Conservation (phyloP, 2,329 filamentous ascomycete genomes). For the Pseudocercospora cruenta region DNA sequence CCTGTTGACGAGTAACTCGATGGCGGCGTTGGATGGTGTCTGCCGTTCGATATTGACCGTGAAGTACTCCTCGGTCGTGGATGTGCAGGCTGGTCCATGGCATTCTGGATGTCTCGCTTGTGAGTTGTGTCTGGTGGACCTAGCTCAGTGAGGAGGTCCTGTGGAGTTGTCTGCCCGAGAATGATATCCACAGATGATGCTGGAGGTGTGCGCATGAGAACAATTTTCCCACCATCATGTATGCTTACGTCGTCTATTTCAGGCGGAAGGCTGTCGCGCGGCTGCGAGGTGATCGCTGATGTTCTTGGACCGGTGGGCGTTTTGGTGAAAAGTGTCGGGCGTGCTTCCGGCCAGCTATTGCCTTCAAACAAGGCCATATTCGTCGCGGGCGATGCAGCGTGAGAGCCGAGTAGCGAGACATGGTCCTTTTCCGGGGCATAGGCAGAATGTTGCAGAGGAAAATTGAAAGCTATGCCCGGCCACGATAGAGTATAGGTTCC, state of each 20-base stretch:
- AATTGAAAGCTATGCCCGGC: conserved; percentile 90
- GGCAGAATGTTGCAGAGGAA: conserved; percentile 72
- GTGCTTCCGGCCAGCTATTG: conserved; percentile 84
- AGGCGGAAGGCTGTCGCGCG: conserved; percentile 79
- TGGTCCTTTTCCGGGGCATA: conserved; percentile 81
- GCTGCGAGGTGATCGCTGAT: conserved; percentile 68
- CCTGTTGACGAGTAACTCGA: conserved; percentile 45
- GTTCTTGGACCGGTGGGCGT: conserved; percentile 74
- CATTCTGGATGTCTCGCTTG: conserved; percentile 34
- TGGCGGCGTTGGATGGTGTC: conserved; percentile 35
- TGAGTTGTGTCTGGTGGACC: conserved; percentile 95
- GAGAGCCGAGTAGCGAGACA: conserved; percentile 80
- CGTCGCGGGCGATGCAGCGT: conserved; percentile 73
- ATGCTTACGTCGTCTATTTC: conserved; percentile 82
- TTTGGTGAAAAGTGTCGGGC: conserved; percentile 75
- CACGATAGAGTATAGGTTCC: conserved; percentile 92
- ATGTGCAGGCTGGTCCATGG: conserved; percentile 26
- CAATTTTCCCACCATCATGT: conserved; percentile 75
- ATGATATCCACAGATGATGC: conserved; percentile 69
- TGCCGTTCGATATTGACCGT: conserved; percentile 30
- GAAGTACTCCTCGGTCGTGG: conserved; percentile 32
- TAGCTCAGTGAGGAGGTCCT: conserved; percentile 87
- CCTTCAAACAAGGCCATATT: conserved; percentile 92
- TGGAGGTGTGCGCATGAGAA: conserved; percentile 74
- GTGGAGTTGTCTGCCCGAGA: conserved; percentile 84